Percentiles rank a stretch among this genome's conserved stretches.
Conservation (phyloP, 371 early-diverging fungal genomes). For the Dinochytrium kinnereticum region DNA sequence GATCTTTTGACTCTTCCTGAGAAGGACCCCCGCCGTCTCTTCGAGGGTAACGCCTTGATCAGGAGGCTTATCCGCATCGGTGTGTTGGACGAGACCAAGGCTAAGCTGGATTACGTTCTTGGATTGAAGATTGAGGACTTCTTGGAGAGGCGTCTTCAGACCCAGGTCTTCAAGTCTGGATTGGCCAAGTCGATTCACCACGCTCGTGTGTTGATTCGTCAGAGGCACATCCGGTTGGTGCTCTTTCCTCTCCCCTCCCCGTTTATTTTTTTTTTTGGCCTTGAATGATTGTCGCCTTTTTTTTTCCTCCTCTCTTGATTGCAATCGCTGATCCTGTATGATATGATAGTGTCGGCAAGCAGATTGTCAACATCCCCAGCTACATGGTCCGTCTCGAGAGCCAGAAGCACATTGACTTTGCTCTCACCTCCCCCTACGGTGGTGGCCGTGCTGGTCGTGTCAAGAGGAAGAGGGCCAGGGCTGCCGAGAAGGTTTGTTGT, state of each 20-base stretch:
- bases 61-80: constrained; percentile 98
- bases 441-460: constrained; percentile 98
- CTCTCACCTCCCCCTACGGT: constrained; percentile 97
- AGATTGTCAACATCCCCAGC: constrained; percentile 95
- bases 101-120: constrained; percentile 99
- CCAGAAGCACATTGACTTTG: constrained; percentile 99
- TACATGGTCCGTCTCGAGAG: constrained; percentile 93
- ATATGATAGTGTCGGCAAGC: constrained; percentile 99
- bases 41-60: constrained; percentile 99
- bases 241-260: too few species aligned
- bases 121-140: constrained; percentile 98
- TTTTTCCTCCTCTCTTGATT: neutral
- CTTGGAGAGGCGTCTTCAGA: constrained; percentile 99
- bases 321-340: too few species aligned
- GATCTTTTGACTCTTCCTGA: constrained; percentile 97
- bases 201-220: constrained; percentile 99
- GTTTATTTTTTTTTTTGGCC: neutral
- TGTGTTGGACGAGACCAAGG: constrained; percentile 96
- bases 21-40: constrained; percentile 98
- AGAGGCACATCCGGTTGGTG: constrained; percentile 85
- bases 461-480: constrained; percentile 81
- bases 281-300: neutral
- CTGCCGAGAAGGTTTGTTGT: constrained; percentile 40
- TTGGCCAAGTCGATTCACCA: constrained; percentile 99
- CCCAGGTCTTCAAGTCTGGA: constrained; percentile 99